Evolutionary conservation across 1,139 yeast species (phyloP), one percentile per base, ranked within the genome.

Genomic region (Ogataea hybrid): DNA sequence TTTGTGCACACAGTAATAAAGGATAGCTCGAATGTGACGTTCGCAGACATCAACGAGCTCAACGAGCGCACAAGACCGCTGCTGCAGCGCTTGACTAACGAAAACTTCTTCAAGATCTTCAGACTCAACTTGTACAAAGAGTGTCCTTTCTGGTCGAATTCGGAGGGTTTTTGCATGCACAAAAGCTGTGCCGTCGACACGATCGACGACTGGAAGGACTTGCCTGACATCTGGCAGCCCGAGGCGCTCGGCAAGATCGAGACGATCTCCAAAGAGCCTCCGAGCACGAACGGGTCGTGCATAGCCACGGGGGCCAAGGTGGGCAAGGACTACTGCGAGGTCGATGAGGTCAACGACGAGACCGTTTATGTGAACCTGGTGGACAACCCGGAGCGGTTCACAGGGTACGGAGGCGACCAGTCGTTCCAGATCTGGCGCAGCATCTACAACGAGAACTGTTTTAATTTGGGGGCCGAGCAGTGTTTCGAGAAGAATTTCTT

Each of bases 361-460:
- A 81, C 96, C 43, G 97, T 88, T 4, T 84, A 84, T 57, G 95
- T 92, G 21, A 88, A 90, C 57, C 73, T 92, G 46, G 71, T 83
- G 20, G 87, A 85, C 44, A 94, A 94, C 58, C 97, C 96, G 1
- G 99, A 94, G 65, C 73, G 98, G 57, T 94, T 87, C 66, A 94
- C 98, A 1, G 98, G 98, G 0, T 94, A 94, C 61, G 85, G 90
- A 33, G 98, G 98, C 25, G 78, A 82, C 41, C 96, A 92, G 58
- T 88, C 96, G 18, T 80, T 83, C 53, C 90, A 84, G 60, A 87
- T 94, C 39, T 94, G 99, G 99, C 73, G 81, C 35, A 88, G 95
- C 46, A 89, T 94, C 33, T 94, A 94, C 64, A 79, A 80, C 38
- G 97, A 92, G 58, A 89, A 90, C 68, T 89, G 97, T 62, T 90